These are phyloP conservation scores for Salix suchowensis DNA, from an alignment of 345 rosid genomes.

Conservation along the genomic window DNA sequence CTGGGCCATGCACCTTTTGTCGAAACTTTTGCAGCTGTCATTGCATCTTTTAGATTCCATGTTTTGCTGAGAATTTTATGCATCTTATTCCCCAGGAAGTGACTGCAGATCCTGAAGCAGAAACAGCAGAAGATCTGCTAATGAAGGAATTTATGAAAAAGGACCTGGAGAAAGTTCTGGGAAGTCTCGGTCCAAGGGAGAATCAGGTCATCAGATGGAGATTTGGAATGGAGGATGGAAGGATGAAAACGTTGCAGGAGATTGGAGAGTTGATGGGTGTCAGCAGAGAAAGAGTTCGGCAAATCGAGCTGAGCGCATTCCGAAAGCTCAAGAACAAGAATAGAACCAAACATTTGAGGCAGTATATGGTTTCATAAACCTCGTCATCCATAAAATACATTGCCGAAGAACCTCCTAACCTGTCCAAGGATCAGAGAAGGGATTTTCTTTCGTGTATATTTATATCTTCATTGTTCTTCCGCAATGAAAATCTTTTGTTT, in stretches of 20 bases:
- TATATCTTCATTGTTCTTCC: constrained; percentile 5
- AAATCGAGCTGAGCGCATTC: constrained; percentile 74
- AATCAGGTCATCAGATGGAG: constrained; percentile 78
- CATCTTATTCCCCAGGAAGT: constrained; percentile 53
- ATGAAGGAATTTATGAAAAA: constrained; percentile 73
- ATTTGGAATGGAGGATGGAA: constrained; percentile 84
- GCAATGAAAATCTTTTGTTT: neutral
- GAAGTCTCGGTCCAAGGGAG: constrained; percentile 66
- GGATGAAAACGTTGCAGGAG: constrained; percentile 89
- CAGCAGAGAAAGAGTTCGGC: constrained; percentile 90
- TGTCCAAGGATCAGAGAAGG: neutral
- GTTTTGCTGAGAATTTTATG: neutral
- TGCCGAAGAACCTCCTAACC: constrained; percentile 10
- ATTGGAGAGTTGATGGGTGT: constrained; percentile 81
- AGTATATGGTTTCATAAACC: constrained; percentile 45
- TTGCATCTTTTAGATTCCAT: neutral
- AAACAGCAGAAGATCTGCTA: constrained; percentile 62
- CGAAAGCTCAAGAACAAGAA: constrained; percentile 81
- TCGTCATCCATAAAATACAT: neutral
- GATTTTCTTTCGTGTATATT: constrained; percentile 6
- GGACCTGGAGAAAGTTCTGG: constrained; percentile 75
- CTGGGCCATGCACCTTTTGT: neutral
- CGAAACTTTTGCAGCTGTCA: neutral
- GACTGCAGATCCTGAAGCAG: constrained; percentile 71
- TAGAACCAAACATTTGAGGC: constrained; percentile 69